Evolutionary conservation across 169 alveolate species (phyloP).

Genomic region (Theileria parva): DNA sequence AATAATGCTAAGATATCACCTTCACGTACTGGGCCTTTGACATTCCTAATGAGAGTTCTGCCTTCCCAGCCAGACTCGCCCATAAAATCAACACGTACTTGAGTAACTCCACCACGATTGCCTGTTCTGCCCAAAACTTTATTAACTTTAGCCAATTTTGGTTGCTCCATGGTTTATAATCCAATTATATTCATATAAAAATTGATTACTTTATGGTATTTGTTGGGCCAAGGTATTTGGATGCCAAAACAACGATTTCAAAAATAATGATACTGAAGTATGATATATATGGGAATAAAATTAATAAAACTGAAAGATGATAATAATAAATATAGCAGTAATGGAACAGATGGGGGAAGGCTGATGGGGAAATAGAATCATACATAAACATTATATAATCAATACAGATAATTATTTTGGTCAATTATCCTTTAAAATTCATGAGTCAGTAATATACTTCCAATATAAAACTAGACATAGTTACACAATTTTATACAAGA

Average conservation of each 20-base stretch:
- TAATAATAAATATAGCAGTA: not conserved
- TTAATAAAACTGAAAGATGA: not conserved
- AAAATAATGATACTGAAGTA: not conserved
- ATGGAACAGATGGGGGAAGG: not conserved
- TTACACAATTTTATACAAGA: not conserved
- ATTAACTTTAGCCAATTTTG: constrained; percentile 93
- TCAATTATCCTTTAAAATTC: not conserved
- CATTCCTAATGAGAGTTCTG: constrained; percentile 95
- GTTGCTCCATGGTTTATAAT: constrained; percentile 77
- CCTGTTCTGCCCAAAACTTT: constrained; percentile 95
- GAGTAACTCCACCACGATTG: constrained; percentile 98
- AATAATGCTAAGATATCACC: constrained; percentile 96
- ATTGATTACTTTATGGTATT: not conserved
- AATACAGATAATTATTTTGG: not conserved
- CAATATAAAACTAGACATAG: not conserved
- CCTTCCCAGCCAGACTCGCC: constrained; percentile 87
- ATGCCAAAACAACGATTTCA: not conserved
- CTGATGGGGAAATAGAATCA: not conserved
- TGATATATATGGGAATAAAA: not conserved
- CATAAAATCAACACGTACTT: constrained; percentile 92
- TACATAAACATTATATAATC: not conserved
- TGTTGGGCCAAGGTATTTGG: not conserved
- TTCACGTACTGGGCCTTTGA: constrained; percentile 97
- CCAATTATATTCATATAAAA: not conserved
- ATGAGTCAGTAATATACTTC: not conserved